Conservation (phyloP, 2,329 filamentous ascomycete species). For the Coleophoma eucalyptorum region DNA sequence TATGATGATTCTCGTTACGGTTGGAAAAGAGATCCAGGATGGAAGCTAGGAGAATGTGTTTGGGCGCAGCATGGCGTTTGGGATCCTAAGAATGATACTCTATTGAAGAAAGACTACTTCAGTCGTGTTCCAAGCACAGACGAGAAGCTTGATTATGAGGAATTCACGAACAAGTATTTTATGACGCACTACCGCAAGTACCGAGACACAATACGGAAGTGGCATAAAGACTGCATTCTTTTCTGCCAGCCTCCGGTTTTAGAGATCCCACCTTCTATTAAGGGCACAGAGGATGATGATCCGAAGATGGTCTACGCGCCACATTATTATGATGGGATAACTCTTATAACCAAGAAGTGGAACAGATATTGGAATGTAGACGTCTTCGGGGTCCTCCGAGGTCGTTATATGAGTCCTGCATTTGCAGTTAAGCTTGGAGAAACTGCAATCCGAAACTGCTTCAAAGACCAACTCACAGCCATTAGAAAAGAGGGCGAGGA, state of each 20-base stretch:
- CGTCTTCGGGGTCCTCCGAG: conserved; percentile 85
- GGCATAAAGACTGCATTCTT: conserved; percentile 80
- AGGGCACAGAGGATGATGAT: conserved; percentile 85
- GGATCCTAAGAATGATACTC: conserved; percentile 73
- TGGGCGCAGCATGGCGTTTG: conserved; percentile 98
- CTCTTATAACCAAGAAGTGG: conserved; percentile 97
- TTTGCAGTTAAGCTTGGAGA: conserved; percentile 93
- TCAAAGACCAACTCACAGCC: conserved; percentile 79
- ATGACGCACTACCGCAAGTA: conserved; percentile 81
- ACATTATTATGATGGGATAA: conserved; percentile 96
- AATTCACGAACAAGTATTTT: conserved; percentile 89
- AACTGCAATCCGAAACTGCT: conserved; percentile 88
- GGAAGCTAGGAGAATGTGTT: conserved; percentile 90
- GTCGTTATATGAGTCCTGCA: conserved; percentile 81
- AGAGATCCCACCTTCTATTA: conserved; percentile 85
- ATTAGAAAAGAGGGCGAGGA: conserved; percentile 85
- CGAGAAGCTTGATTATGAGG: conserved; percentile 71
- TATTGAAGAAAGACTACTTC: conserved; percentile 87
- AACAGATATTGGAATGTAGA: conserved; percentile 97
- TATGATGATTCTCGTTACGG: conserved; percentile 87
- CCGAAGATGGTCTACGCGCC: conserved; percentile 87
- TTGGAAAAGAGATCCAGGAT: conserved; percentile 81
- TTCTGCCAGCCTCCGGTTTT: conserved; percentile 89
- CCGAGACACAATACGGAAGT: conserved; percentile 65
- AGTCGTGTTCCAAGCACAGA: conserved; percentile 72